Base-by-base conservation (phyloP, 75 land plant genomes). In the Cupressus sempervirens region DNA sequence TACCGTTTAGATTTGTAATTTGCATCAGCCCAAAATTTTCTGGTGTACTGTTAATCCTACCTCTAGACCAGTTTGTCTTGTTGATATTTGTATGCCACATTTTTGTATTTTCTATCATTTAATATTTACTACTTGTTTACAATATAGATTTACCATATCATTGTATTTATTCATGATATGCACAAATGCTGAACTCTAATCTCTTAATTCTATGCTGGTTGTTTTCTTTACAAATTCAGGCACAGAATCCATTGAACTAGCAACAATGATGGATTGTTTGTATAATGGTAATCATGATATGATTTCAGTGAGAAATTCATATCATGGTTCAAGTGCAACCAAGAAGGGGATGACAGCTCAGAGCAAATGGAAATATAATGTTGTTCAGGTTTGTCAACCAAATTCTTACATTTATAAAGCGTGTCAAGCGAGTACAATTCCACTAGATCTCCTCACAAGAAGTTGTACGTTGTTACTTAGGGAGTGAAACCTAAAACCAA, bases 141-240 rank as follows among this genome's bases (percentile, higher is more conserved):
- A 72, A 72, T 34, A 72, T 32, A 10, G 11, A 70, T 70, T 0
- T 72, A 12, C 35, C 74, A 72, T 11, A 43, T 12, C 45, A 32
- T 79, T 79, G 40, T 62, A 62, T 79, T 7, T 41, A 45, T 43
- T 4, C 8, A 79, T 45, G 50, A 79, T 26, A 79, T 26, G 81
- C 50, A n/a, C 48, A 9, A 43, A 79, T 43, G 81, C 81, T 45
- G 14, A 40, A 43, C 48, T 26, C 45, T 79, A 43, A 43, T 43
- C 50, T 79, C 29, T 79, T 15, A n/a, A 79, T 79, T 56, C 18
- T 34, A 40, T 41, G 46, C 84, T 95, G 99, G 98, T 96, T 15
- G 98, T 93, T 20, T 96, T 94, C 38, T 97, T 97, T 86, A 95
- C 95, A 36, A 97, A 97, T 87, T 97, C 99, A 5, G 99, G 99